Base-by-base conservation (phyloP, 1,284 basidiomycete genomes). In the Heterobasidion irregulare region DNA sequence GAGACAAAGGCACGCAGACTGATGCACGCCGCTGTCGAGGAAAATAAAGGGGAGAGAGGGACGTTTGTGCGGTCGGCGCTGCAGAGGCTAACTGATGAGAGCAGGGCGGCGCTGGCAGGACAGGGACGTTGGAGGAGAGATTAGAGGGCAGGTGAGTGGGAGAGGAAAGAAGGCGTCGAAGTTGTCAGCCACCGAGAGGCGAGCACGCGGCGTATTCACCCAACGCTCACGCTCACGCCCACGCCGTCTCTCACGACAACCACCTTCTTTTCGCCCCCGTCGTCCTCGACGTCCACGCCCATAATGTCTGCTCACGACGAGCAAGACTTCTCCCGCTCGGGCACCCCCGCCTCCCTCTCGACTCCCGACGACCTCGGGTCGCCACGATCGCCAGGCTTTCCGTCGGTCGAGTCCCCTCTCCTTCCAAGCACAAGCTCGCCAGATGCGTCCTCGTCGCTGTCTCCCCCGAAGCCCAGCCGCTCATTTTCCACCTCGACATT, bases 401-500 rank as follows among this genome's bases (percentile, higher is more conserved):
- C 38, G 12, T 41, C 38, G 10, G 38, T 41, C 10, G 38, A 41
- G 38, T 41, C 38, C n/a, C 46, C 46, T 16, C 46, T 47, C 26
- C 46, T 47, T 13, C 12, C 41, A 16, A 44, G 16, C 46, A 47
- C n/a, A 16, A 12, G 16, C 46, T 47, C 3, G 63, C 67, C 44
- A 53, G 59, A 36, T 49, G 57, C 53, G 60, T 48, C 58, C 19
- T 53, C 61, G 13, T 60, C 60, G 18, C 56, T 41, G 38, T 41
- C 67, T 18, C 53, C 62, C 5, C 60, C 63, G 53, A 46, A 66
- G 1, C 60, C 67, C 38, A 58, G 69, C 33, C 72, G 67, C 57
- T 70, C 73, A 1, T 64, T 66, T 34, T 63, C 66, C 32, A 56
- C 66, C 32, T 57, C 67, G 26, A 65, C 58, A 54, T 75, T 76